Conservation (phyloP, 2,329 filamentous ascomycete species). For the Aspergillus viridinutans region DNA sequence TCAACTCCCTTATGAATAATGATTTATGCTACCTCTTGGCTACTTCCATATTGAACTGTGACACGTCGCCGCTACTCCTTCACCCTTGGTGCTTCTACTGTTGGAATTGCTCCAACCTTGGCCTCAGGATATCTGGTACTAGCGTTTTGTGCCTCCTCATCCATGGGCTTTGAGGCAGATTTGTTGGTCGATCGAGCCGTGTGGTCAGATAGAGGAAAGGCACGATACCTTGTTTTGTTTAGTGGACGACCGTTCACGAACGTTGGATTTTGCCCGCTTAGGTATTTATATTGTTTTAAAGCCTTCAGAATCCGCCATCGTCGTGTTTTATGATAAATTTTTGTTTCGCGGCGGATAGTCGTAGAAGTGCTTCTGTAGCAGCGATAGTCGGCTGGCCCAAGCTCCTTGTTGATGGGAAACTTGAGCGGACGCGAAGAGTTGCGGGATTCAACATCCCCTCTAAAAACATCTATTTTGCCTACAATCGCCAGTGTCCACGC, state of each 20-base stretch:
- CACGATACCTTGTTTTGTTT: not conserved
- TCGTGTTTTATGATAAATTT: not conserved
- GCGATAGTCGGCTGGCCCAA: constrained; percentile 30
- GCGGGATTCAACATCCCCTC: constrained; percentile 7
- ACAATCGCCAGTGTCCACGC: not conserved
- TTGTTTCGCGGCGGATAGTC: not conserved
- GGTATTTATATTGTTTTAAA: not conserved
- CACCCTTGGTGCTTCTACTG: no score
- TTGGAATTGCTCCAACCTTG: not conserved
- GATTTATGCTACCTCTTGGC: not conserved
- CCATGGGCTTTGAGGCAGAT: not conserved
- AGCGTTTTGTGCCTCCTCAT: not conserved
- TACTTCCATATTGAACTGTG: not conserved
- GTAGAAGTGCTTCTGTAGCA: not conserved
- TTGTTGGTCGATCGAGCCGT: not conserved
- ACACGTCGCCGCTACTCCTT: not conserved
- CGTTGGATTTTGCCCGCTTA: not conserved
- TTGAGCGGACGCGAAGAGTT: constrained; percentile 20
- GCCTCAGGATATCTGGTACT: not conserved
- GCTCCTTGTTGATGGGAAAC: constrained; percentile 33
- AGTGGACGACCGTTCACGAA: not conserved
- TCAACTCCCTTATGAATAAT: not conserved
- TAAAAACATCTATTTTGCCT: constrained; percentile 8
- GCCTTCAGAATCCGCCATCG: not conserved
- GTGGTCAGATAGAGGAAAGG: not conserved